Evolutionary conservation across 805 yeast species (phyloP).

Genomic region (Starmerella vitae): DNA sequence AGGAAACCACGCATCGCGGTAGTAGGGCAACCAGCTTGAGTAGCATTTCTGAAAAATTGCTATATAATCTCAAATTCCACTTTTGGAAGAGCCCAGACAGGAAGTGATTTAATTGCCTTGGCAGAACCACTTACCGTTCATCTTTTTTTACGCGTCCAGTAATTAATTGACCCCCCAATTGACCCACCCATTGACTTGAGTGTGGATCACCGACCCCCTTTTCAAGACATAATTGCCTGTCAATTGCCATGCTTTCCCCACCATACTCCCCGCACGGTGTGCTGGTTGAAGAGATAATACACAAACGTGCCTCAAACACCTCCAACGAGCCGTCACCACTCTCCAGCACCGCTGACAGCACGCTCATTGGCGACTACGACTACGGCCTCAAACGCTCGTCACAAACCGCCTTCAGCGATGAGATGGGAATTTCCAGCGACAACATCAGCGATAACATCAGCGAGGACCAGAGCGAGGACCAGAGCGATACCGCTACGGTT

Average conservation of each 20-base stretch:
- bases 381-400: neutral
- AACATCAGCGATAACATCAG: neutral
- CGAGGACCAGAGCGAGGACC: neutral
- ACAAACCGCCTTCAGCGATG: neutral
- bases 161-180: too few species aligned
- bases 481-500: neutral
- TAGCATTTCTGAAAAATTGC: conserved; percentile 16
- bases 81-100: too few species aligned
- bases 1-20: too few species aligned
- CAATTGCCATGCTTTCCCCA: conserved; percentile 25
- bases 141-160: neutral
- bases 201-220: too few species aligned
- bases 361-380: neutral
- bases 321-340: neutral
- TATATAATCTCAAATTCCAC: conserved; percentile 10
- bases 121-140: neutral
- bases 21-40: too few species aligned
- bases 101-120: neutral
- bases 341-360: neutral
- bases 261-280: conserved; percentile 26
- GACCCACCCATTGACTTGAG: conserved; percentile 19
- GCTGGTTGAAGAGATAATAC: conserved; percentile 3
- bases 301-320: neutral
- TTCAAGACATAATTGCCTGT: too few species aligned
- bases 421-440: neutral